Percentiles rank a stretch among this genome's conserved stretches.
Evolutionary conservation across 352 stramenopile genomes (phyloP).

Genomic region (Pythium aphanidermatum): DNA sequence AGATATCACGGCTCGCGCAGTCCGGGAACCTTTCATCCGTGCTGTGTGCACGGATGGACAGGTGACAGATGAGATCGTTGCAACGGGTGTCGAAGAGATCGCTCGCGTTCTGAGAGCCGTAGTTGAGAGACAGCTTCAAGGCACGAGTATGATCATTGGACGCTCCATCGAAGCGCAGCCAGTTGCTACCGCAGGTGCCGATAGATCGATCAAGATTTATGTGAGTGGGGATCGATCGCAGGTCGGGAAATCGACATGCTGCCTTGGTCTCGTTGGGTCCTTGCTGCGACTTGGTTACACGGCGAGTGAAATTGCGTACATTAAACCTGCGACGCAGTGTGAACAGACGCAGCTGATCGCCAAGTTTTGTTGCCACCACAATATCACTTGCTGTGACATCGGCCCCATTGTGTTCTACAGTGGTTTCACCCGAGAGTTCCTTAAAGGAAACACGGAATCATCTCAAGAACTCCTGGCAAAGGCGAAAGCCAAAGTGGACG

Average conservation of each 20-base stretch:
- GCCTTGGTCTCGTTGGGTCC: conserved; percentile 90
- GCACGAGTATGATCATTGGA: conserved; percentile 8
- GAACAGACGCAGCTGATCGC: conserved; percentile 93
- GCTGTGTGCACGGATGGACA: conserved; percentile 16
- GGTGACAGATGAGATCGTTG: conserved; percentile 7
- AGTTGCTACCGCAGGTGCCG: background rate
- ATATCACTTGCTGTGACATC: conserved; percentile 86
- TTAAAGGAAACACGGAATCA: conserved; percentile 88
- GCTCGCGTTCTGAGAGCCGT: conserved; percentile 4
- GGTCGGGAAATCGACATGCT: conserved; percentile 96
- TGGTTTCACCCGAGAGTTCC: conserved; percentile 95
- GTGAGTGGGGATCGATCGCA: conserved; percentile 79
- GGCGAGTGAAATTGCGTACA: conserved; percentile 91
- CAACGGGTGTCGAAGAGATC: conserved; percentile 5
- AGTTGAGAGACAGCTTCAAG: conserved; percentile 14
- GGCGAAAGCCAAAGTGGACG: conserved; percentile 81
- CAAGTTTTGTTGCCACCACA: conserved; percentile 88
- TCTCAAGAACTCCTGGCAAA: conserved; percentile 80
- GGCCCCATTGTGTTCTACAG: conserved; percentile 96
- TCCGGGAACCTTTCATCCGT: conserved; percentile 15
- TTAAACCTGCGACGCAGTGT: conserved; percentile 98
- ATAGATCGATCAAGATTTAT: conserved; percentile 45
- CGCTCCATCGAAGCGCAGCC: background rate
- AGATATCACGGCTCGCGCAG: background rate
- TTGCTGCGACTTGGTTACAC: conserved; percentile 71